Percentiles rank a stretch among this genome's conserved stretches.
These are phyloP conservation scores for Candida glaebosa DNA, from an alignment of 805 yeast species.

Conservation along the genomic window DNA sequence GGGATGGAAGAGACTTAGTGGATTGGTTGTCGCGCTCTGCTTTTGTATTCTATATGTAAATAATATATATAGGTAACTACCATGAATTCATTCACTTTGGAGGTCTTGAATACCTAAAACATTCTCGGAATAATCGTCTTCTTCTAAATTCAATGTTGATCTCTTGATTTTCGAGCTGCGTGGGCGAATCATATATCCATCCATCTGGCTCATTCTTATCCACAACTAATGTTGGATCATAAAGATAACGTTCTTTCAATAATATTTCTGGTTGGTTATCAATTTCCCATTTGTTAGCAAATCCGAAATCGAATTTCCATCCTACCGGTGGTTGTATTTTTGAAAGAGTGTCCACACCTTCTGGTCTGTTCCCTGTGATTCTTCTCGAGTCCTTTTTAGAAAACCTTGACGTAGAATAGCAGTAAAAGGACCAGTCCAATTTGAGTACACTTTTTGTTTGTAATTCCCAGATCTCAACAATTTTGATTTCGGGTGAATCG, in stretches of 20 bases:
- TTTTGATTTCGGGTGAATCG: constrained; percentile 55
- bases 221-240: constrained; percentile 12
- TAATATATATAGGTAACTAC: constrained; percentile 2
- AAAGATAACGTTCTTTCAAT: constrained; percentile 45
- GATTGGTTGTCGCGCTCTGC: background rate
- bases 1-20: constrained; percentile 19
- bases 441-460: constrained; percentile 62
- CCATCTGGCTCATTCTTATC: constrained; percentile 34
- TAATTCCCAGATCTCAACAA: constrained; percentile 78
- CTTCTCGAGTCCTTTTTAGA: constrained; percentile 43
- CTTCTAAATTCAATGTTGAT: constrained; percentile 50
- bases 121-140: constrained; percentile 52
- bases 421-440: constrained; percentile 57
- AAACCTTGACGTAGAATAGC: constrained; percentile 55
- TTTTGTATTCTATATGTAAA: background rate
- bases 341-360: constrained; percentile 53
- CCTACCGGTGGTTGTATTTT: constrained; percentile 64
- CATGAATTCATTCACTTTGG: constrained; percentile 9
- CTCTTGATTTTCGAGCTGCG: constrained; percentile 22
- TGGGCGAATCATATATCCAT: constrained; percentile 47
- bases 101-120: constrained; percentile 41
- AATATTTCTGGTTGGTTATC: constrained; percentile 55
- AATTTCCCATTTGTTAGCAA: constrained; percentile 58
- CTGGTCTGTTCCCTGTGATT: constrained; percentile 52
- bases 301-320: constrained; percentile 63